These are phyloP conservation scores for Phytophthora tubulina DNA, from an alignment of 352 stramenopile genomes.

Conservation along the genomic window DNA sequence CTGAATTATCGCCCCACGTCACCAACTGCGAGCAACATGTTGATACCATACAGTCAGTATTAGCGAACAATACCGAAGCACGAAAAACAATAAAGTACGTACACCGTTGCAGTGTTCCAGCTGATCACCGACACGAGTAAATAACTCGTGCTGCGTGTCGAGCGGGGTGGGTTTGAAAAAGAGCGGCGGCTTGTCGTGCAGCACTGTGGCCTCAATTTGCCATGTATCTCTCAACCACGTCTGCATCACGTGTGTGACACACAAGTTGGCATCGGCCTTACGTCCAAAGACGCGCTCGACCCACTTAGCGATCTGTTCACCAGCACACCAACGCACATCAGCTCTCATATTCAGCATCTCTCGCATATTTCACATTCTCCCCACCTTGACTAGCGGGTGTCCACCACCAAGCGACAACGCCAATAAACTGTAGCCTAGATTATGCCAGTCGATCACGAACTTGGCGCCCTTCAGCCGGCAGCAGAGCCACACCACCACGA, in stretches of 20 bases:
- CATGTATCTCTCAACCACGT: slow-evolving; percentile 93
- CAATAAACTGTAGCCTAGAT: slow-evolving; percentile 99
- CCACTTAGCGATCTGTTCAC: slow-evolving; percentile 74
- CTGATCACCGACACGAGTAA: slow-evolving; percentile 81
- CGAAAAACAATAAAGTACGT: slow-evolving; percentile 19
- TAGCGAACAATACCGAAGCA: not conserved
- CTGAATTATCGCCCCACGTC: slow-evolving; percentile 35
- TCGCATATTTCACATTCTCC: not conserved
- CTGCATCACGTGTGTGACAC: slow-evolving; percentile 97
- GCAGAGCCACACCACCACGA: slow-evolving; percentile 85
- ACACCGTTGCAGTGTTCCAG: slow-evolving; percentile 82
- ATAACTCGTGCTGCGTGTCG: slow-evolving; percentile 91
- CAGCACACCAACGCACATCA: slow-evolving; percentile 10
- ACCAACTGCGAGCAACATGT: slow-evolving; percentile 38
- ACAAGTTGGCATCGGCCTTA: slow-evolving; percentile 95
- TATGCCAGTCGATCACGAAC: slow-evolving; percentile 99
- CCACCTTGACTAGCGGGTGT: slow-evolving; percentile 81
- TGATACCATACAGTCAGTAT: not conserved
- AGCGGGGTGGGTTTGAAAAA: slow-evolving; percentile 93
- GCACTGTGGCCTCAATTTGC: slow-evolving; percentile 84
- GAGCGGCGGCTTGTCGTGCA: slow-evolving; percentile 96
- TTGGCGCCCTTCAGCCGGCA: slow-evolving; percentile 78
- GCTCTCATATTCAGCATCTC: not conserved
- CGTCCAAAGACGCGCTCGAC: slow-evolving; percentile 92
- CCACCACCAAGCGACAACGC: slow-evolving; percentile 66